Evolutionary conservation across 805 yeast genomes (phyloP), one percentile per base, ranked within the genome.

Genomic region (Yamadazyma laniorum): DNA sequence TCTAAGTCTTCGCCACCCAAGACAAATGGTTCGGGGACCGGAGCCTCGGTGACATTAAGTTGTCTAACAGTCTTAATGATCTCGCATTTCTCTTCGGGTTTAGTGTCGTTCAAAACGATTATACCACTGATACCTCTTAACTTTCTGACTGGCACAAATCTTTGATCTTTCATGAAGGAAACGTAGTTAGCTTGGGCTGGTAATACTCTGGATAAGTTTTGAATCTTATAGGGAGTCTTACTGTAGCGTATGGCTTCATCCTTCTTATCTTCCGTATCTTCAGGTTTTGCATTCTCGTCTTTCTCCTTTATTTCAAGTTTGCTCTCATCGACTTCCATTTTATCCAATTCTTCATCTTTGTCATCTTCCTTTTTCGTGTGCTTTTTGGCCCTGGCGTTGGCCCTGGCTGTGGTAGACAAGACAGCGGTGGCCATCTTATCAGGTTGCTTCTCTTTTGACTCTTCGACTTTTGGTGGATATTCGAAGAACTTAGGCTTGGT

Each of bases 371-470:
- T 28, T 74, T 49, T 70, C 70, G 30, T 68, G 28, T 72, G 69
- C 65, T 78, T 79, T 68, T 79, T 82, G 18, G 95, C 95, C 60
- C 97, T 81, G 23, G 91, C 93, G 61, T 85, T 87, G n/a, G 96
- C 96, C 59, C 82, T 83, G 13, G 82, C 87, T 2, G 99, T 91
- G 1, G 97, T 91, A 2, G 97, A 89, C 39, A 93, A 73, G 12
- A 93, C 95, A 2, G 97, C 99, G 29, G 95, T 86, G 2, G 89
- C 85, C 34, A 89, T 76, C 67, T 86, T 89, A 59, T 88, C 97
- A 3, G 90, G 87, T 37, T 82, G 88, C 56, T 86, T 85, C 49
- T 79, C 85, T 44, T 81, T 80, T 32, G 80, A 77, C 51, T 81
- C 90, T 56, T 86, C 95, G 12, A 75, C 70, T 67, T 84, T 86